Base-by-base conservation (phyloP, 257 asterid species). In the Paulownia fortunei region DNA sequence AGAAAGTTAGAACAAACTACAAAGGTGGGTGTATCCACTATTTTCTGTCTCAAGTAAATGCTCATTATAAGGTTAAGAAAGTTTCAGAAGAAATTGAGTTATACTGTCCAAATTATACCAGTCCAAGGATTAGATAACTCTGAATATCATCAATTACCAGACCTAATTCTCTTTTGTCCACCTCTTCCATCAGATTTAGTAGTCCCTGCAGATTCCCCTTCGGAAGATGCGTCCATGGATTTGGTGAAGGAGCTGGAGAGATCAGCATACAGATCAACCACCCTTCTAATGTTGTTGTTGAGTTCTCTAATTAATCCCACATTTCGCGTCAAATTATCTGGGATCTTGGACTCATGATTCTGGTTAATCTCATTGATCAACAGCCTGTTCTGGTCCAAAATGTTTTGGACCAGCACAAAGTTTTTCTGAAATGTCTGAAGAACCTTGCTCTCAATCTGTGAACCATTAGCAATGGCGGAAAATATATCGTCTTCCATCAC, bases 301-400 rank as follows among this genome's bases (percentile, higher is more conserved):
- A 87, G 91, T 81, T 87, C 89, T 49, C 88, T 79, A 70, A 87
- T 87, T 18, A 87, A 62, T 41, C 92, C 89, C 73, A 84, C 89
- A 15, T 87, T 85, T 32, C 87, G 62, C 2, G 82, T 36, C 55
- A 87, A 65, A 30, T 87, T 85, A 49, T 81, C 89, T 0, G 89
- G 91, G 78, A 83, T 81, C 42, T 74, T 87, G 3, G 89, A 85
- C 71, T 85, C 89, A 4, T 87, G 89, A 44, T 87, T 85, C 82
- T 87, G 89, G 81, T 87, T 85, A 18, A 87, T 87, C 89, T 87
- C 84, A 0, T 61, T 79, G 76, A 87, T 85, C 60, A 85, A 60
- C 74, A 87, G 55, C 74, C 88, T 76, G 74, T 87, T 87, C 74
- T 87, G 89, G 65, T 85, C 89, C 80, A 85, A 46, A 63, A 87